Evolutionary conservation across 441 rosid species (phyloP), one percentile per base, ranked within the genome.

Genomic region (Corymbia citriodora): DNA sequence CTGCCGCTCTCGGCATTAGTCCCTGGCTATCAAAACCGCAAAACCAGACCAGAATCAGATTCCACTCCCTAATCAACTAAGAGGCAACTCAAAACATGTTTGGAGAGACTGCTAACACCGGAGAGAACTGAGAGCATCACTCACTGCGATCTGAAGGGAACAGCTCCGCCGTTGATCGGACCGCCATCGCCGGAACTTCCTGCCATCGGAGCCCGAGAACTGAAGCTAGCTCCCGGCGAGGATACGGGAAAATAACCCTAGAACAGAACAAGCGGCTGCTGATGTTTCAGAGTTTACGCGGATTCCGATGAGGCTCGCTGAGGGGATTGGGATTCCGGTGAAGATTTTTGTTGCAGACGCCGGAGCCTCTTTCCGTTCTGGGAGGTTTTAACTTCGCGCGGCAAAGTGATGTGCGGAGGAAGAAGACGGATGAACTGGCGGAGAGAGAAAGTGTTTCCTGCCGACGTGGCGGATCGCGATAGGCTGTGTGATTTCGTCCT

Each of bases 1-100:
- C 12, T 0, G 12, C 61, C 0, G 25, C 27, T 55, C 68, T 61
- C 31, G 0, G 31, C 3, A 12, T 12, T 5, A 25, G 68, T 3
- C 68, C 16, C 31, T 27, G 68, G 68, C 68, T 27, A 61, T 61
- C 31, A 1, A 61, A n/a, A 27, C 4, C 0, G 17, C n/a, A 61
- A 61, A 61, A 61, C 68, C 68, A 12, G 31, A 59, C 68, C 68
- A 61, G 68, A 61, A 61, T 27, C 68, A 27, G 68, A 61, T 11
- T 29, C 65, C 31, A 61, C 19, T 21, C 61, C 61, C 23, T 25
- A 57, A 3, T 55, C 61, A 57, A 57, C 61, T 27, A 57, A 57
- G 61, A 57, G 61, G 1, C 61, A 19, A 11, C 61, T 57, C 61
- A 12, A 4, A 36, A 57, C 61, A 57, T 21, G 61, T 57, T 57